A percentile compares a stretch with the other conserved stretches of the same genome.
Conservation (phyloP, 2,329 filamentous ascomycete genomes). For the Fusarium pilosicola region DNA sequence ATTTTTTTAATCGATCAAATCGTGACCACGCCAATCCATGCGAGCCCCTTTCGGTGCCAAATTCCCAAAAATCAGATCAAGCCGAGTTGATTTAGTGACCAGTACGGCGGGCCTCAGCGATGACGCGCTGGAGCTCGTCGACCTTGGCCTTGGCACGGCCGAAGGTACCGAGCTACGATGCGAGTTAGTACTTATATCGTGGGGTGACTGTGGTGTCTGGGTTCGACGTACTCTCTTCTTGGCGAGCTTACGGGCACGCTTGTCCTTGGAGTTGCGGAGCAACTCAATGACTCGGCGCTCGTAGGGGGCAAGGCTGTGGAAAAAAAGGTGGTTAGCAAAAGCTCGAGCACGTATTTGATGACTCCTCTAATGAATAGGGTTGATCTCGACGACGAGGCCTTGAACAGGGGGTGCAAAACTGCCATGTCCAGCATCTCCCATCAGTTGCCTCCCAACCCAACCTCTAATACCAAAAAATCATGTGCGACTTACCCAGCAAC, state of each 20-base stretch:
- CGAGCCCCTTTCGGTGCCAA: slow-evolving; percentile 43
- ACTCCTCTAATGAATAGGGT: not conserved
- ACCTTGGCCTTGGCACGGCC: slow-evolving; percentile 99
- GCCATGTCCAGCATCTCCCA: not conserved
- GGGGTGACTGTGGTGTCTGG: not conserved
- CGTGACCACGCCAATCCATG: slow-evolving; percentile 52
- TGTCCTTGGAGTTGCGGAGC: slow-evolving; percentile 99
- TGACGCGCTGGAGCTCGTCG: slow-evolving; percentile 97
- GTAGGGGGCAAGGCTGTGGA: slow-evolving; percentile 81
- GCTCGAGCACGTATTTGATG: not conserved
- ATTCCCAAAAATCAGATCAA: slow-evolving; percentile 43
- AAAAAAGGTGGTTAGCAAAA: slow-evolving; percentile 42
- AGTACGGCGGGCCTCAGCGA: slow-evolving; percentile 87
- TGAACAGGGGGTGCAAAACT: not conserved
- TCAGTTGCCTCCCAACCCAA: not conserved
- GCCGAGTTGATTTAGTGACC: slow-evolving; percentile 66
- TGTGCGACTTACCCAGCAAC: slow-evolving; percentile 81
- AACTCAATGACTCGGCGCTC: slow-evolving; percentile 99
- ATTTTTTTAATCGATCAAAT: slow-evolving; percentile 47
- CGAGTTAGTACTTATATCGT: slow-evolving; percentile 39
- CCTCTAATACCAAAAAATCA: not conserved
- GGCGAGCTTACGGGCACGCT: slow-evolving; percentile 97
- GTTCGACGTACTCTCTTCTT: slow-evolving; percentile 89
- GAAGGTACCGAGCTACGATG: slow-evolving; percentile 89
- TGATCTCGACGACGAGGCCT: not conserved